These are phyloP conservation scores for Evernia prunastri DNA, from an alignment of 495 filamentous ascomycete species.

Conservation along the genomic window DNA sequence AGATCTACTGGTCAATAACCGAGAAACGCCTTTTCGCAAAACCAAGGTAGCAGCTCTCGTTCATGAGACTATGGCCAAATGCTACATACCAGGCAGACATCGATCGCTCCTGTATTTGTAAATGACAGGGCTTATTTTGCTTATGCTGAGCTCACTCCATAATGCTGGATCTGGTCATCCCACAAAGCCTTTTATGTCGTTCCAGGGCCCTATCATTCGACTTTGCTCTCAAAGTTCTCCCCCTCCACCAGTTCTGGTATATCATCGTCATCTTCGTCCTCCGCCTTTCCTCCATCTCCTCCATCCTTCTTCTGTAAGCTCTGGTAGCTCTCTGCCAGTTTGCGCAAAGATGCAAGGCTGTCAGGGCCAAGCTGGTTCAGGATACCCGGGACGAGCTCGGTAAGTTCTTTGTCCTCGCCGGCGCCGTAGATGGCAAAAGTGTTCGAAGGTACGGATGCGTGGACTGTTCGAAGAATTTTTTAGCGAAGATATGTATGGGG, in stretches of 20 bases:
- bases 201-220: constrained; percentile 55
- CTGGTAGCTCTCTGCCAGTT: constrained; percentile 99
- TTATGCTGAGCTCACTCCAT: not conserved
- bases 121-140: not conserved
- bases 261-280: constrained; percentile 67
- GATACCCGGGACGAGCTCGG: constrained; percentile 97
- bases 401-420: constrained; percentile 99
- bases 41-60: not conserved
- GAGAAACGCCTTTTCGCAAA: not conserved
- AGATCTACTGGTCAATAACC: not conserved
- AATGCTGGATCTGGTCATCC: not conserved
- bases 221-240: constrained; percentile 94
- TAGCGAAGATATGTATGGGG: not conserved
- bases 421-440: constrained; percentile 98
- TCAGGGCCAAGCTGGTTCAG: constrained; percentile 99
- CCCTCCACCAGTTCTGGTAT: constrained; percentile 95
- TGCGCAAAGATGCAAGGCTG: constrained; percentile 93
- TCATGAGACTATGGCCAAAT: not conserved
- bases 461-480: constrained; percentile 54
- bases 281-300: constrained; percentile 60
- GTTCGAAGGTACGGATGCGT: constrained; percentile 93
- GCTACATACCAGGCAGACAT: not conserved
- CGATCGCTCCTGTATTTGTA: not conserved
- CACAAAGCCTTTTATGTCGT: not conserved
- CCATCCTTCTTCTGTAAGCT: constrained; percentile 93